Evolutionary conservation across 805 yeast genomes (phyloP), one percentile per base, ranked within the genome.

Genomic region (Kluyveromyces aestuarii): DNA sequence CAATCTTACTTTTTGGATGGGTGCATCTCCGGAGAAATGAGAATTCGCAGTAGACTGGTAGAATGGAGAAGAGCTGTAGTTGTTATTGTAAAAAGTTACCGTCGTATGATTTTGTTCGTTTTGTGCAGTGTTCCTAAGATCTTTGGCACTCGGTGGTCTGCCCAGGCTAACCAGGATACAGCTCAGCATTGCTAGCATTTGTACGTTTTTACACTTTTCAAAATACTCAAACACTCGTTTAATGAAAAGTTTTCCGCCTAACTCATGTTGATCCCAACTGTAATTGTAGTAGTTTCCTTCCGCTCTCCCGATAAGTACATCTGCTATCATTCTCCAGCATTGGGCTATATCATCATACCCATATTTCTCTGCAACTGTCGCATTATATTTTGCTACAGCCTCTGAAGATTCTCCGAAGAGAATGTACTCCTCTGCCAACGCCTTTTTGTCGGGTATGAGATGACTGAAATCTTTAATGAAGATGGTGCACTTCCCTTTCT

Each of bases 151-250:
- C 14, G 35, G 27, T 1, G 43, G 43, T 19, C 19, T 39, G 1
- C 49, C 41, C 18, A 44, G 52, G 14, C 18, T 44, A 30, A 41
- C 48, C 3, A 86, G 66, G 5, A 87, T 73, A 65, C 96, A 87
- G 3, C 91, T 78, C 54, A 89, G 65, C 88, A 87, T 85, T 1
- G 95, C 96, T 21, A 90, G 69, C 96, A 91, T 87, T 63, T 91
- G 97, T 27, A 87, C 66, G 58, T 91, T 84, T 1, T 82, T 80
- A 40, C 72, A 59, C 35, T 58, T 66, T 56, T 83, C 93, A 60
- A 82, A 88, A 56, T 82, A 82, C 1, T 63, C 59, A 58, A 90
- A 71, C 38, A 88, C 69, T 50, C 79, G 77, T 25, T 72, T 72
- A 0, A 87, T 72, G 19, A 87, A 68, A 85, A 87, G 79, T 11